Evolutionary conservation across 495 filamentous ascomycete species (phyloP), one percentile per base, ranked within the genome.

Genomic region (Astrothelium macrocarpum): DNA sequence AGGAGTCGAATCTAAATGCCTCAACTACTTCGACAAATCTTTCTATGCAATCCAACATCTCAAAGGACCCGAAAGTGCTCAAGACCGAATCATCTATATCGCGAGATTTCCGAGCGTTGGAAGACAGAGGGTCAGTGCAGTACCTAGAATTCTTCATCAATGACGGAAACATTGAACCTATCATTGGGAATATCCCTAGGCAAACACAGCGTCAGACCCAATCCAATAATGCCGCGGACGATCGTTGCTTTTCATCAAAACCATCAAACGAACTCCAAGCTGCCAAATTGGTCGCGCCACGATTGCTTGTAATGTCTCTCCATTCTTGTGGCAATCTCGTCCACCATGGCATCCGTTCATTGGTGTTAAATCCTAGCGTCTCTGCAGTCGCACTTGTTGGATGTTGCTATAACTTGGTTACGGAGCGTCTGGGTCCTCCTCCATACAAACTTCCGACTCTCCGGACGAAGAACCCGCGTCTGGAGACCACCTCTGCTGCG

Each of bases 281-380:
- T 20, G 42, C 36, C 45, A 34, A 66, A 12, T 66, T 66, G 18
- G 64, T 62, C 26, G 39, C 59, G 25, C 77, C 77, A 28, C 80
- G 78, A 32, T 77, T 96, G 34, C 90, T 97, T 85, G 87, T 95
- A 26, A 86, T 96, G 1, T 97, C 94, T 0, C 88, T 98, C 58
- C 94, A 98, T 73, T 96, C 92, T 23, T 98, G 94, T 74, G 94
- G 94, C 61, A 97, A 97, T 70, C 85, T 98, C 16, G 84, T 93
- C n/a, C 94, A 98, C 70, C 91, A 95, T 70, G 94, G 89, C 1
- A 85, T 98, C 46, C 87, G 89, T 5, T 94, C 94, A 2, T 80
- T 98, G 49, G 74, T 89, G 16, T 71, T 90, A 39, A 97, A 96
- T 69, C 88, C 91, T 1, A 80, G 84, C 31, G 90, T 97, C 60